These are phyloP conservation scores for Diplodia scrobiculata DNA, from an alignment of 2,329 filamentous ascomycete species.

Conservation along the genomic window DNA sequence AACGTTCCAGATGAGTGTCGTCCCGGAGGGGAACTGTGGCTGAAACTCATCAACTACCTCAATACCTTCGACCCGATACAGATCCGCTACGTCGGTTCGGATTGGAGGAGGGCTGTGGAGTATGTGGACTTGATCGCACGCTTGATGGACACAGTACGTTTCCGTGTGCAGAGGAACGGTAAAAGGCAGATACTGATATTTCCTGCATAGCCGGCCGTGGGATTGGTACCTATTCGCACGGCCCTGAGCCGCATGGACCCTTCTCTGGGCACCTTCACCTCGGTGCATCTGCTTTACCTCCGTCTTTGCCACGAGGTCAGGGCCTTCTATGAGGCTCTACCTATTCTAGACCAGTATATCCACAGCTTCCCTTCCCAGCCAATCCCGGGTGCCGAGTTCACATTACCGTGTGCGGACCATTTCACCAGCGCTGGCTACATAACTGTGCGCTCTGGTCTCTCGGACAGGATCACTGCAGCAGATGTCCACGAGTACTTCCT, in stretches of 20 bases:
- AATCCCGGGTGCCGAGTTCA: slow-evolving; percentile 40
- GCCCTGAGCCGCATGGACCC: slow-evolving; percentile 69
- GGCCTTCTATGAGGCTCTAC: slow-evolving; percentile 58
- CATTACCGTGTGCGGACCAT: slow-evolving; percentile 47
- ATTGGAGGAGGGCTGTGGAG: slow-evolving; percentile 52
- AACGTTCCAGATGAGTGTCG: slow-evolving; percentile 45
- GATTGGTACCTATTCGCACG: slow-evolving; percentile 47
- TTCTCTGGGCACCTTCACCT: slow-evolving; percentile 66
- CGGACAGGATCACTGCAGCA: slow-evolving; percentile 54
- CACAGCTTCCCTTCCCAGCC: slow-evolving; percentile 62
- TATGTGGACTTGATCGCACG: slow-evolving; percentile 42
- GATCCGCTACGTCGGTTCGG: slow-evolving; percentile 56
- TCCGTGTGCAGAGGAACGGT: not conserved
- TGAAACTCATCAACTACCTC: slow-evolving; percentile 52
- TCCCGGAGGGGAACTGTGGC: slow-evolving; percentile 54
- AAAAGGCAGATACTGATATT: slow-evolving; percentile 28
- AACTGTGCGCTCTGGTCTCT: slow-evolving; percentile 60
- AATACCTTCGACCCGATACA: slow-evolving; percentile 57
- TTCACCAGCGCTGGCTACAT: slow-evolving; percentile 60
- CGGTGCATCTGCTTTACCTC: slow-evolving; percentile 61
- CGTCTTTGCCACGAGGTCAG: slow-evolving; percentile 60
- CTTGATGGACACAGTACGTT: slow-evolving; percentile 39
- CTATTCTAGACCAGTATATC: slow-evolving; percentile 66
- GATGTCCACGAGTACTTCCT: slow-evolving; percentile 60
- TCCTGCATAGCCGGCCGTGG: slow-evolving; percentile 38